Evolutionary conservation across 306 rosid genomes (phyloP).

Genomic region (Amphicarpaea edgeworthii): DNA sequence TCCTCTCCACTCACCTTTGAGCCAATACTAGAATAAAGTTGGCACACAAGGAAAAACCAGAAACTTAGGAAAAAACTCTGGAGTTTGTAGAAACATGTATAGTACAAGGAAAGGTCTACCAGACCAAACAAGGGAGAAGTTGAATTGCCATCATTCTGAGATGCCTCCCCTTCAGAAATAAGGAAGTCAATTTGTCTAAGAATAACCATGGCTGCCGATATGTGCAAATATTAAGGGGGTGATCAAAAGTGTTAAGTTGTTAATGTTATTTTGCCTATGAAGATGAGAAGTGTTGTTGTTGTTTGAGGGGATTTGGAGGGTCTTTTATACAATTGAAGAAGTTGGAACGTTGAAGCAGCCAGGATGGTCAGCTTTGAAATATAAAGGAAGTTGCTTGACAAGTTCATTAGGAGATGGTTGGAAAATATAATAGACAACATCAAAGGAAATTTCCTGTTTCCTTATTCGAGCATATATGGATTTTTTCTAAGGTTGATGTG

Average conservation of each 20-base stretch:
- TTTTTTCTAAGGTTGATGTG: not conserved
- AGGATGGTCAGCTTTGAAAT: conserved; percentile 31
- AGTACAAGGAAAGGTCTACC: conserved; percentile 5
- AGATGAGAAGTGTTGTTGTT: conserved; percentile 42
- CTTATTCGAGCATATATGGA: conserved; percentile 14
- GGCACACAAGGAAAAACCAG: conserved; percentile 44
- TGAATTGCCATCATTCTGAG: conserved; percentile 20
- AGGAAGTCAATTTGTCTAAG: conserved; percentile 10
- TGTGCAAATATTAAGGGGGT: not conserved
- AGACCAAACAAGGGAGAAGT: conserved; percentile 38
- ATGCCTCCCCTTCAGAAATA: conserved; percentile 46
- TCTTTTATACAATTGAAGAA: conserved; percentile 10
- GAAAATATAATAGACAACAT: conserved; percentile 8
- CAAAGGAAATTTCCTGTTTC: conserved; percentile 47
- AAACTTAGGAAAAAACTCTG: conserved; percentile 27
- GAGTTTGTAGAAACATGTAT: not conserved
- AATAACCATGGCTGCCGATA: conserved; percentile 27
- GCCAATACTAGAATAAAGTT: conserved; percentile 20
- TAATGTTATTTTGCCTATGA: conserved; percentile 28
- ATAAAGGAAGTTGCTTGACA: conserved; percentile 53
- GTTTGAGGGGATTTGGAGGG: conserved; percentile 14
- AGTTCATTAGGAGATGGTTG: conserved; percentile 1
- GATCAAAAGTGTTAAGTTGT: conserved; percentile 2
- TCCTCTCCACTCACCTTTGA: conserved; percentile 39
- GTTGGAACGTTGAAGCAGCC: conserved; percentile 38